These are phyloP conservation scores for Crithidia brevicula DNA, from an alignment of 208 protist genomes.

Conservation along the genomic window DNA sequence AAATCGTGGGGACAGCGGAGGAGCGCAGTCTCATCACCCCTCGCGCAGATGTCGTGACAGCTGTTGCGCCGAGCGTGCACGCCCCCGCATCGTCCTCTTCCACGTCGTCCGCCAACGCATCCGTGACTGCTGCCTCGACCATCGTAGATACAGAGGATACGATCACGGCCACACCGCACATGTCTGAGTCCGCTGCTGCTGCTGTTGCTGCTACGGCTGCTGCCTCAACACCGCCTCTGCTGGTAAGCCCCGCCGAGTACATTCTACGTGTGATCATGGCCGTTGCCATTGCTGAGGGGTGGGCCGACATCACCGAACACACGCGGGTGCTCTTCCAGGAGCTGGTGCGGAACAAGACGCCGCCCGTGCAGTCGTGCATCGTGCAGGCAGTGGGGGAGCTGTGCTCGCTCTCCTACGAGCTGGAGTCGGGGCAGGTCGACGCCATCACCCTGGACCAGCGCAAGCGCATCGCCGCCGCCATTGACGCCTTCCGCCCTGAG, in stretches of 20 bases:
- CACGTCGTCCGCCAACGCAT: background rate
- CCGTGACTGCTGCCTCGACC: background rate
- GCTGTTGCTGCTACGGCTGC: background rate
- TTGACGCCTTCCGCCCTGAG: slow-evolving; percentile 67
- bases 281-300: slow-evolving; percentile 59
- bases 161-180: slow-evolving; percentile 14
- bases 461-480: slow-evolving; percentile 55
- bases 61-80: background rate
- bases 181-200: background rate
- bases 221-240: slow-evolving; percentile 1
- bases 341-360: slow-evolving; percentile 43
- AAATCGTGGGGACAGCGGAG: slow-evolving; percentile 48
- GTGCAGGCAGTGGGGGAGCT: slow-evolving; percentile 52
- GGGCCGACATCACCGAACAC: slow-evolving; percentile 65
- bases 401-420: slow-evolving; percentile 64
- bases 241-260: slow-evolving; percentile 55
- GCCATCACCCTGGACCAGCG: slow-evolving; percentile 52
- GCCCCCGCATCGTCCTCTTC: background rate
- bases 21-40: slow-evolving; percentile 51
- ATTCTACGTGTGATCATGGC: slow-evolving; percentile 52
- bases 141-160: slow-evolving; percentile 2
- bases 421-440: slow-evolving; percentile 36
- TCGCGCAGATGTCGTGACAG: slow-evolving; percentile 13
- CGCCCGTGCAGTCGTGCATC: slow-evolving; percentile 55
- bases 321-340: slow-evolving; percentile 47